Conservation (phyloP, 164 flowering plant genomes). For the Tinospora cordifolia region DNA sequence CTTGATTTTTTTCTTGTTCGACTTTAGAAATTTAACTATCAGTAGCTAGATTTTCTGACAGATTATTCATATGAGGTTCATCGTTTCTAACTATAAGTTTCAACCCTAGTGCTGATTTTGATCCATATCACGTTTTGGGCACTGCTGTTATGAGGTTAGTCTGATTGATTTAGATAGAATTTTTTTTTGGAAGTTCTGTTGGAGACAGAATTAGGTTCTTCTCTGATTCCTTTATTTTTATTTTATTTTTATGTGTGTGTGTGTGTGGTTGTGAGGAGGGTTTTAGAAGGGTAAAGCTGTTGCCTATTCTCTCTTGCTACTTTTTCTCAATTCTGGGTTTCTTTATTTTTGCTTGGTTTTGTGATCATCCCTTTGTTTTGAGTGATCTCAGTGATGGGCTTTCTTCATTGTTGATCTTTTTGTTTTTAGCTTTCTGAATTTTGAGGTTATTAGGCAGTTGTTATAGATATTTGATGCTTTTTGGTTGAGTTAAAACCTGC, state of each 20-base stretch:
- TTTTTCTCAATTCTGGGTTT: not conserved
- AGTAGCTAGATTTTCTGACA: conserved; percentile 20
- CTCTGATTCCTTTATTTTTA: conserved; percentile 22
- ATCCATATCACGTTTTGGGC: conserved; percentile 16
- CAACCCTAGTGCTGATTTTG: conserved; percentile 22
- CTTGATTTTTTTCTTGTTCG: conserved; percentile 17
- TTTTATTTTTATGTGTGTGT: conserved; percentile 7
- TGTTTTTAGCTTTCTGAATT: not conserved
- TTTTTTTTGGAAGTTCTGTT: conserved; percentile 15
- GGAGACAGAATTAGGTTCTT: conserved; percentile 18
- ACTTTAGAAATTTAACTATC: conserved; percentile 24
- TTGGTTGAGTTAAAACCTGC: not conserved
- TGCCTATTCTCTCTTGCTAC: conserved; percentile 7
- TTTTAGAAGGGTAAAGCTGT: conserved; percentile 8
- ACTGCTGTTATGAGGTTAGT: conserved; percentile 17
- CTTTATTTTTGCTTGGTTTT: not conserved
- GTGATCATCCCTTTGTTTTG: not conserved
- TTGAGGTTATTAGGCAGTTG: conserved; percentile 19
- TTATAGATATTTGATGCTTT: conserved; percentile 21
- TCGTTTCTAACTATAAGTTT: conserved; percentile 11
- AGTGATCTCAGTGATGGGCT: not conserved
- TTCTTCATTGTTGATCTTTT: conserved; percentile 5
- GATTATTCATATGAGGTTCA: conserved; percentile 23
- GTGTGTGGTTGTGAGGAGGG: conserved; percentile 7
- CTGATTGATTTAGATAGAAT: conserved; percentile 6